These are phyloP conservation scores for Rhodofomes roseus DNA, from an alignment of 1,284 basidiomycete species.

Conservation along the genomic window DNA sequence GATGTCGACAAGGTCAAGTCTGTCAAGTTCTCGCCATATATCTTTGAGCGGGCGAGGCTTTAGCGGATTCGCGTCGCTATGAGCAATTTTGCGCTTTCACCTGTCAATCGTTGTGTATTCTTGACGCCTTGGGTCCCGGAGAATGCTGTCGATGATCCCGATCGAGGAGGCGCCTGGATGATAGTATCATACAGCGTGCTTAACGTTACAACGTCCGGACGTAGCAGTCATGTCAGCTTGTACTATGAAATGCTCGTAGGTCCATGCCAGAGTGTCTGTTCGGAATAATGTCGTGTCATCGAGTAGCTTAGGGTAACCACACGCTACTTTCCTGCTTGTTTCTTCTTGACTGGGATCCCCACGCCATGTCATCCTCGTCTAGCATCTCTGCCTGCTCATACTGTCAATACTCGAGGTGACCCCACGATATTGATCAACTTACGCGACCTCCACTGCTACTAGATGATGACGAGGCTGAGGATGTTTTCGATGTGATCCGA, in stretches of 20 bases:
- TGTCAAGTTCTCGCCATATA: slow-evolving; percentile 36
- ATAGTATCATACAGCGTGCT: background rate
- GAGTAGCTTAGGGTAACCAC: background rate
- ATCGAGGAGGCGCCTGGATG: background rate
- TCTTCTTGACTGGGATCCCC: slow-evolving; percentile 19
- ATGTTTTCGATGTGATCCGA: background rate
- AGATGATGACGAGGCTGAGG: background rate
- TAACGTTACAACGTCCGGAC: background rate
- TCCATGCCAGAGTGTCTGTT: background rate
- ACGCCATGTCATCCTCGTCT: slow-evolving; percentile 28
- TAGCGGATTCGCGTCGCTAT: slow-evolving; percentile 12
- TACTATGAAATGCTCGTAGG: background rate
- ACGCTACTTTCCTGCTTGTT: background rate
- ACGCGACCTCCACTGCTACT: background rate
- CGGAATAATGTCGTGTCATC: background rate
- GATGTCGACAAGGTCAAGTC: slow-evolving; percentile 78
- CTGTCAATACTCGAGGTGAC: background rate
- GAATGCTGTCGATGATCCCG: background rate
- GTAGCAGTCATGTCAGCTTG: background rate
- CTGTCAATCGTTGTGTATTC: background rate
- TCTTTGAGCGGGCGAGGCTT: slow-evolving; percentile 22
- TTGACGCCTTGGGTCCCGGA: background rate
- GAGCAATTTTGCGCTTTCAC: too few species aligned
- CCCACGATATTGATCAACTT: background rate
- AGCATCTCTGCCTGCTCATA: slow-evolving; percentile 23